These are phyloP conservation scores for Diaporthe citriasiana DNA, from an alignment of 2,329 filamentous ascomycete genomes.

Conservation along the genomic window DNA sequence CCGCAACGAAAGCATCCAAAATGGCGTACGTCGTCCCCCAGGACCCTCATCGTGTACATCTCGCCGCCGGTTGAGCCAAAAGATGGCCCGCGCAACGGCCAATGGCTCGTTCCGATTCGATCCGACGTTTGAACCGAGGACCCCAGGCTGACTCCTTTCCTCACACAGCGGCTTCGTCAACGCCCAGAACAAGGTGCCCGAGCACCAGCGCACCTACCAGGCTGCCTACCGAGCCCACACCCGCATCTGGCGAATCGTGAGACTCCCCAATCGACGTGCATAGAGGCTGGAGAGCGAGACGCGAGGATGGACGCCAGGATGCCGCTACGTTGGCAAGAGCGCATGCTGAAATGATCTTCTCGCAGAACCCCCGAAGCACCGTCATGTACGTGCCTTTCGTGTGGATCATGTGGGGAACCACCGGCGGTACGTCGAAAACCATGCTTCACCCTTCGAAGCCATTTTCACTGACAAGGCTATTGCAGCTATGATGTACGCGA, in stretches of 20 bases:
- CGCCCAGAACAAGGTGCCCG: slow-evolving; percentile 82
- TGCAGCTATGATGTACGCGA: slow-evolving; percentile 76
- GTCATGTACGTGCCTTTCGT: slow-evolving; percentile 78
- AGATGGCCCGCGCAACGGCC: slow-evolving; percentile 11
- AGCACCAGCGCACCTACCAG: slow-evolving; percentile 83
- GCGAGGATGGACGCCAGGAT: slow-evolving; percentile 26
- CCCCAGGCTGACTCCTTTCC: slow-evolving; percentile 48
- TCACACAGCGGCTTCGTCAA: slow-evolving; percentile 67
- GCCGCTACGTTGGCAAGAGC: neutral
- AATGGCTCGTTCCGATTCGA: slow-evolving; percentile 35
- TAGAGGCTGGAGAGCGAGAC: slow-evolving; percentile 6
- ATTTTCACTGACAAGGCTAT: slow-evolving; percentile 45
- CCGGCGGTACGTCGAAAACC: slow-evolving; percentile 68
- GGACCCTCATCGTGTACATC: neutral
- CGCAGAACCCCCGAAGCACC: slow-evolving; percentile 75
- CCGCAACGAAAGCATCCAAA: slow-evolving; percentile 45
- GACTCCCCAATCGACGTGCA: slow-evolving; percentile 52
- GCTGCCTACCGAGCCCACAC: slow-evolving; percentile 76
- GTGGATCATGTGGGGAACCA: slow-evolving; percentile 72
- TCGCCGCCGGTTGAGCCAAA: neutral
- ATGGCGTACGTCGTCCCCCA: slow-evolving; percentile 49
- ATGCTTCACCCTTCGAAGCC: slow-evolving; percentile 6
- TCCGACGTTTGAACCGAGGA: slow-evolving; percentile 17
- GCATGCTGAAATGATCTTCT: slow-evolving; percentile 47
- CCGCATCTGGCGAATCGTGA: slow-evolving; percentile 84